Base-by-base conservation (phyloP, 2,329 filamentous ascomycete genomes). In the Fusarium sp. region DNA sequence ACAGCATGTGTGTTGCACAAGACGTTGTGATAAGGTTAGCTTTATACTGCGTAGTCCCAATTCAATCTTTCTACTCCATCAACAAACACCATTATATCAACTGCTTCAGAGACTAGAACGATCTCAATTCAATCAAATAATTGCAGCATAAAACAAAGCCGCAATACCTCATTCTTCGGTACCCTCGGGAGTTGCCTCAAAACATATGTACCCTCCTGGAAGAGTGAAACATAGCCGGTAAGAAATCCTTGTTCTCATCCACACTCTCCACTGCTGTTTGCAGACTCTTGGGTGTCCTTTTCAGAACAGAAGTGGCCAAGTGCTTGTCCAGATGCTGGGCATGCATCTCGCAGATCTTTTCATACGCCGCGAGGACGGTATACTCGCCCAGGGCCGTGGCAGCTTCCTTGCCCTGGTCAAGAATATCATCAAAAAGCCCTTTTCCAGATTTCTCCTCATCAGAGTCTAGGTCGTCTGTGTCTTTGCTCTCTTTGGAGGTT, bases 201-300 rank as follows among this genome's bases (percentile, higher is more conserved):
- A 56, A 56, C 54, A 56, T 56, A 7, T 56, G 54, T 3, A 56
- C 37, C 11, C 54, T 37, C 2, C 37, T 32, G 2, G 54, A 56
- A 3, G 54, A 56, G n/a, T 56, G 54, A 5, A 52, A 56, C 54
- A 56, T 56, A 2, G 54, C 54, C 7, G 54, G 46, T 8, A 56
- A 9, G 4, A 56, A 56, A 1, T 46, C 54, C 15, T 56, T 56
- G 9, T 56, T 43, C 27, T 56, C 54, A 4, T 56, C 54, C 10
- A 56, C 54, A 3, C 54, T 52, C 14, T 56, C 46, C 2, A 56
- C 46, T 7, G 54, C 54, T 0, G 54, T 52, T 8, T 56, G 54
- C 5, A 56, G 54, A 17, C 37, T 56, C 8, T 52, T 27, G 1
- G 46, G 54, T 0, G 54, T 56, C n/a, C 23, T 20, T 15, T 52